Conservation (phyloP, 164 flowering plant species). For the Piper betle region DNA sequence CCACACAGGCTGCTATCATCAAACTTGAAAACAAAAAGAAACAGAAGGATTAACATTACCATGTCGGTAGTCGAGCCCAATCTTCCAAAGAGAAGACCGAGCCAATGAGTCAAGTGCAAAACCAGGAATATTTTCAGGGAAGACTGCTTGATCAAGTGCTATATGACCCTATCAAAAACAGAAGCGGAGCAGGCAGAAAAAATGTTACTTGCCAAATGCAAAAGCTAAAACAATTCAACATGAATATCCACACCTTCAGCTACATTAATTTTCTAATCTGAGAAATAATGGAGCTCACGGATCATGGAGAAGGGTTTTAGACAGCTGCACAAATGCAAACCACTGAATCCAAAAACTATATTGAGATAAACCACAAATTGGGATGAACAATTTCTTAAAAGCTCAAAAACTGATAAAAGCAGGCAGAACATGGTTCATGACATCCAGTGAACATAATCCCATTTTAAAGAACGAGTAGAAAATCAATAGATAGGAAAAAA, state of each 20-base stretch:
- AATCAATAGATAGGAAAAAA: neutral
- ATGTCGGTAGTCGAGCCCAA: slow-evolving; percentile 96
- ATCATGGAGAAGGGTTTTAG: no score
- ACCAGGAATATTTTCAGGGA: slow-evolving; percentile 92
- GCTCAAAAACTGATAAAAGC: no score
- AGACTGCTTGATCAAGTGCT: slow-evolving; percentile 90
- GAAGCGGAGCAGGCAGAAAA: neutral
- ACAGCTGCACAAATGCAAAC: no score
- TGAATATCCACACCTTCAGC: neutral
- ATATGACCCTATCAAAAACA: slow-evolving; percentile 75
- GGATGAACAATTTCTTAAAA: no score
- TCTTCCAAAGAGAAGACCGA: slow-evolving; percentile 84
- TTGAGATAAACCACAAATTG: no score
- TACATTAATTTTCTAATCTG: no score
- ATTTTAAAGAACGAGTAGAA: no score
- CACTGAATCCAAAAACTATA: no score
- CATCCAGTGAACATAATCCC: neutral
- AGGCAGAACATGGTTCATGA: neutral
- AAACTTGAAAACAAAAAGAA: neutral
- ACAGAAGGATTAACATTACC: slow-evolving; percentile 33
- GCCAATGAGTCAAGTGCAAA: slow-evolving; percentile 95
- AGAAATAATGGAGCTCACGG: no score
- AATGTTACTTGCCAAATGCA: neutral
- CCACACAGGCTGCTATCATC: neutral
- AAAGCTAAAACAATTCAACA: neutral